Percentiles rank a stretch among this genome's conserved stretches.
Conservation (phyloP, 2,329 filamentous ascomycete species). For the Arthrocladium fulminans region DNA sequence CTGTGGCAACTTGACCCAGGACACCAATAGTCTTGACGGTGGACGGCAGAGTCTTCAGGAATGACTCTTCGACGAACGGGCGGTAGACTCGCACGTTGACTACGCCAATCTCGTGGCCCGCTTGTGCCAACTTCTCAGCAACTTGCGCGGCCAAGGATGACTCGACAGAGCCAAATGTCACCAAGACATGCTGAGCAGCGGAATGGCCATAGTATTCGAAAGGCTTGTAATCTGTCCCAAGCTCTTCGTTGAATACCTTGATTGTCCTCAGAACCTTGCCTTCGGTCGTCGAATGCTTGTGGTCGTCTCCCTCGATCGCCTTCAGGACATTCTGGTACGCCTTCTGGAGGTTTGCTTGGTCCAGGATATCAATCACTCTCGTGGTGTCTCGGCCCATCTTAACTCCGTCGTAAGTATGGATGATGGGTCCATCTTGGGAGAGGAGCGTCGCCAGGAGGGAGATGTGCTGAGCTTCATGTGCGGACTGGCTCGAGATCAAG, state of each 20-base stretch:
- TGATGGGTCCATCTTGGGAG: constrained; percentile 66
- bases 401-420: constrained; percentile 84
- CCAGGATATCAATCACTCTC: constrained; percentile 71
- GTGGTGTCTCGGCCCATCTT: constrained; percentile 74
- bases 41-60: constrained; percentile 70
- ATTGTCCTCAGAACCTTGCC: constrained; percentile 64
- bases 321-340: constrained; percentile 59
- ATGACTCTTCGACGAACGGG: constrained; percentile 90
- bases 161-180: constrained; percentile 89
- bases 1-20: constrained; percentile 75
- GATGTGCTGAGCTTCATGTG: constrained; percentile 93
- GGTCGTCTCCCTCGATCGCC: constrained; percentile 53
- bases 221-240: constrained; percentile 83
- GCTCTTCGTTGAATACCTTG: constrained; percentile 72
- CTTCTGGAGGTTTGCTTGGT: constrained; percentile 59
- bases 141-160: constrained; percentile 77
- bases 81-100: constrained; percentile 90
- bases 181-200: constrained; percentile 69
- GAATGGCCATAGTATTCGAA: constrained; percentile 91
- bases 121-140: constrained; percentile 59
- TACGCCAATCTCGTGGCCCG: constrained; percentile 72
- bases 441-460: constrained; percentile 76
- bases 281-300: constrained; percentile 61
- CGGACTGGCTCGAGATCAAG: constrained; percentile 73
- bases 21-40: constrained; percentile 70